phyloP scores from a whole-genome alignment of 2,329 filamentous ascomycete species.

The Bipolaris sorokiniana region DNA sequence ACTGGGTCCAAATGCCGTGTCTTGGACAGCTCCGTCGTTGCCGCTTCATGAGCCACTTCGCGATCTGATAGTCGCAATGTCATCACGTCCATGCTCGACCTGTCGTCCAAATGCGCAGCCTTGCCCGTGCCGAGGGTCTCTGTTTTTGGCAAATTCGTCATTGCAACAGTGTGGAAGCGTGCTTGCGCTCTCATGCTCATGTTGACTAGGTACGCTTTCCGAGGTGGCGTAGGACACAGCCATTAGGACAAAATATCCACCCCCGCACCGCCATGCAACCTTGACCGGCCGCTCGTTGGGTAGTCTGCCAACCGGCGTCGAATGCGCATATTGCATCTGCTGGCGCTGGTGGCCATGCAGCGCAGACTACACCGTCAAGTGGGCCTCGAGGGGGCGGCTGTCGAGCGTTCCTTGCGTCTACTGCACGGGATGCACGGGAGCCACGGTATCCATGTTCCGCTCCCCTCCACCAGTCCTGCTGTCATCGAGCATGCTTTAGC shows the following conservation, averaged over 20 bases:
- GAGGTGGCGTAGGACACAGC: neutral
- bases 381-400: neutral
- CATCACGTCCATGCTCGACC: neutral
- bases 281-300: neutral
- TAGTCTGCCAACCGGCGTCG: neutral
- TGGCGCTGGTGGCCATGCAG: neutral
- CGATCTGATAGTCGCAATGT: slow-evolving; percentile 3
- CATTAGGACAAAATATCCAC: neutral
- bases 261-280: slow-evolving; percentile 7
- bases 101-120: slow-evolving; percentile 1
- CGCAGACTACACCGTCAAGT: neutral
- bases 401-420: slow-evolving; percentile 7
- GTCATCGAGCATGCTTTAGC: neutral
- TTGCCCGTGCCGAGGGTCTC: neutral
- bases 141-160: neutral
- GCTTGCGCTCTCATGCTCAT: too few relatives aligned
- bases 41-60: slow-evolving; percentile 7
- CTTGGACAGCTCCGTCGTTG: slow-evolving; percentile 1
- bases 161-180: too few relatives aligned
- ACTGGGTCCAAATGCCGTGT: slow-evolving; percentile 7
- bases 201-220: neutral
- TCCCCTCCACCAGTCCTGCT: slow-evolving; percentile 1
- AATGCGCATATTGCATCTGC: neutral
- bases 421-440: slow-evolving; percentile 1
- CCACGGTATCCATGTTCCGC: slow-evolving; percentile 10